Evolutionary conservation across 1,139 yeast species (phyloP), one percentile per base, ranked within the genome.

Genomic region (Hansenula lynferdii): DNA sequence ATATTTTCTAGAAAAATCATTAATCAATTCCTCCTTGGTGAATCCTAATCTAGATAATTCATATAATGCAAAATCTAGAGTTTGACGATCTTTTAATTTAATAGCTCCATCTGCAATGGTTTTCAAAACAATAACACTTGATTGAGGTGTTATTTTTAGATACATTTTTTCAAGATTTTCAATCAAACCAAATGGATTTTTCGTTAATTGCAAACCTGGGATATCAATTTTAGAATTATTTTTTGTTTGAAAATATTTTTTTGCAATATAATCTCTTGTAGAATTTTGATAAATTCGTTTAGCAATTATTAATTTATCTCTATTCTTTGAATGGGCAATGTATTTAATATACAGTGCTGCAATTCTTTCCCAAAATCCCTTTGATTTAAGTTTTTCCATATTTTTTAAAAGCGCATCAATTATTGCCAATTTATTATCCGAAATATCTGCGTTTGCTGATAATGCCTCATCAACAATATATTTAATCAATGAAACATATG

Each of bases 71-170:
- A 42, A 31, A 14, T 35, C 35, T 3, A 28, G 8, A 5, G 39
- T 19, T 14, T 37, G 34, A 11, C 18, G 16, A 29, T 32, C 31
- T 22, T 9, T 28, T 1, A 28, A 11, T 8, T 16, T 30, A 9
- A 35, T 18, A 6, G 48, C 41, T 25, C 34, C 28, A 23, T 41
- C 42, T 21, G 40, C 28, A n/a, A 44, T 39, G 1, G 46, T 42
- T 20, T 42, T 37, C 15, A 44, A 23, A 6, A 42, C 27, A 1
- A 39, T 22, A 7, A 41, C 18, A 26, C 36, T 41, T 2, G 40
- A 22, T 12, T 29, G 28, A 11, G 34, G 31, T 12, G 39, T 23
- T 4, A 42, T 30, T 12, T 25, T 21, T 2, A 44, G 11, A n/a
- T 35, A 31, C 4, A 39, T 39, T 2, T 12, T 21, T 6, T 24